Evolutionary conservation across 2,329 filamentous ascomycete genomes (phyloP), one percentile per base, ranked within the genome.

Genomic region (Colletotrichum coccodes): DNA sequence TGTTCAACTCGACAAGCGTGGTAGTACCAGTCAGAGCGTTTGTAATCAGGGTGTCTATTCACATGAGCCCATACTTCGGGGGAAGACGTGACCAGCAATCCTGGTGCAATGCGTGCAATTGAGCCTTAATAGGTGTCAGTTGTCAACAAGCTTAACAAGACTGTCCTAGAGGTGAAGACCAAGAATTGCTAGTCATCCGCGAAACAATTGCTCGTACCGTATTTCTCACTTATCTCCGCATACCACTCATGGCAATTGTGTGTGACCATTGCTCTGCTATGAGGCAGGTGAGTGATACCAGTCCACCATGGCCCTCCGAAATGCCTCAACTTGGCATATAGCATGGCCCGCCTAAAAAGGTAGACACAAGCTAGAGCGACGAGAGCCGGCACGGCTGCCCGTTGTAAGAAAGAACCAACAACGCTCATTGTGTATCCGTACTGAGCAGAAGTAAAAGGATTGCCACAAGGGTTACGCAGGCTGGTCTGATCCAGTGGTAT

Each of bases 1-100:
- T 84, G 81, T 66, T 89, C 84, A 30, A 87, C 79, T 4, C 83
- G 82, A 47, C 82, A 78, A 4, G 81, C 80, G 44, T 84, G 81
- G 26, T 81, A 82, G 64, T 79, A 86, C 82, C 83, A 85, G 21
- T 77, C 74, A 4, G 78, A 78, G 14, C 81, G 77, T 54, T 75
- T 81, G 54, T 85, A 86, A 3, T 77, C 78, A 3, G 79, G 79
- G 4, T 80, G 78, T 56, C 76, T 80, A 75, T 79, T 84, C 72
- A 82, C 82, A 74, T 75, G 82, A 52, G 77, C 76, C 79, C 84
- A 78, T 7, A 86, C 75, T 34, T 86, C 83, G 0, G 85, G 79
- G 44, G 84, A 84, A 7, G 82, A 82, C 0, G 85, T 86, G 63
- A 86, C 74, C 50, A 87, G 77, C 59, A 86, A 74, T 28, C 83